Evolutionary conservation across 257 asterid species (phyloP).

Genomic region (Salvia miltiorrhiza): DNA sequence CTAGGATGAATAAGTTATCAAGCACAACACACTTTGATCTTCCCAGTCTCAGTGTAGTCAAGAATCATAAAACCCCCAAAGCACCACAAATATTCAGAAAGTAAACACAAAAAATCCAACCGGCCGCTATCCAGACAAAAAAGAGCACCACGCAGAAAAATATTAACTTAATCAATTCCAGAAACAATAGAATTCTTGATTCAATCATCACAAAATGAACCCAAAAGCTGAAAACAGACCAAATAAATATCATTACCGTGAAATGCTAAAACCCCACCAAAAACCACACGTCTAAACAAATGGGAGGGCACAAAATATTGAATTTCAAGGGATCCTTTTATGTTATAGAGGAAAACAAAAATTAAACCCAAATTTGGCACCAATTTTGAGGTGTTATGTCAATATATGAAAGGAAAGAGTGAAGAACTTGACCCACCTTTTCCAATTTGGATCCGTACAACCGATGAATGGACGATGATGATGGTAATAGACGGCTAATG

Average conservation of each 20-base stretch:
- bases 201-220: conserved; percentile 17
- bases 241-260: neutral
- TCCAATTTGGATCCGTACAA: conserved; percentile 24
- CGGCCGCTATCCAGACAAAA: neutral
- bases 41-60: neutral
- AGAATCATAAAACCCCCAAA: conserved; percentile 22
- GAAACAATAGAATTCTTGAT: neutral
- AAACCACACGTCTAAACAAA: neutral
- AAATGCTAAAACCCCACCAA: conserved; percentile 19
- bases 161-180: neutral
- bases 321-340: conserved; percentile 1
- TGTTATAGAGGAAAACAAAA: conserved; percentile 4
- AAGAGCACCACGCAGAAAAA: neutral
- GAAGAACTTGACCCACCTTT: conserved; percentile 29
- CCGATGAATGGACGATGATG: conserved; percentile 21
- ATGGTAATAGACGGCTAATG: neutral
- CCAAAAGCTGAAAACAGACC: neutral
- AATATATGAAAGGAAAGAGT: conserved; percentile 15
- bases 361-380: neutral
- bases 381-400: conserved; percentile 23
- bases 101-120: neutral
- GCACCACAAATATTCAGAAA: neutral
- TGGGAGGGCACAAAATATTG: conserved; percentile 21
- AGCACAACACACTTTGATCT: neutral
- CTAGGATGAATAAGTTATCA: neutral